Base-by-base conservation (phyloP, 2,329 filamentous ascomycete species). In the Penicillium thymicola region DNA sequence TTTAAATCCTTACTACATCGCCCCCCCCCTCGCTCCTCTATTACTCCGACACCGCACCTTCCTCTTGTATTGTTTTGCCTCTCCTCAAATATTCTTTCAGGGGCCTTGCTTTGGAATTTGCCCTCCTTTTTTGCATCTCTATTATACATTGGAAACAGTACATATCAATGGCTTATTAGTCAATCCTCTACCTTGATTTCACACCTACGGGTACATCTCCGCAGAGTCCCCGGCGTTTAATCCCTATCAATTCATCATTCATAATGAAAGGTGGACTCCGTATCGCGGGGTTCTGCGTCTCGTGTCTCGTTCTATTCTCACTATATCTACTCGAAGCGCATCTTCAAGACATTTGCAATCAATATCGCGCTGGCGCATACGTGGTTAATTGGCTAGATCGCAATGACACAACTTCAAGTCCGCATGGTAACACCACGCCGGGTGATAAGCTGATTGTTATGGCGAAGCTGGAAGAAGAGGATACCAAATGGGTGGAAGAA, bases 361-460 rank as follows among this genome's bases (percentile, higher is more conserved):
- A 74, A 55, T 74, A 75, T 59, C 65, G 67, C 60, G 70, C 72
- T 16, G 71, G 69, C 62, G 63, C 64, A 61, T 75, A 75, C 55
- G 30, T 75, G 50, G 51, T 65, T n/a, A 64, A 71, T 41, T 73
- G 66, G 67, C 43, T 68, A 44, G 64, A 67, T 48, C 60, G 46
- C 50, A 62, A 60, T 34, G 54, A 59, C 14, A 54, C 52, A n/a
- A 43, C 18, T 14, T 44, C 52, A 27, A 52, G 7, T 28, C 58
- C 51, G 23, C 30, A 55, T 3, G 46, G 54, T 41, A 50, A 60
- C 37, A 59, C 38, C 32, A 45, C 43, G 2, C 53, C 57, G 2
- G 67, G 65, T 6, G 73, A 77, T 61, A 77, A 77, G 47, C 70
- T 75, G 13, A 72, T 78, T 50, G 72, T 78, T 27, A 76, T 80